Percentiles rank a stretch among this genome's conserved stretches.
Evolutionary conservation across 352 stramenopile species (phyloP).

Genomic region (Pythium pectinolyticum): DNA sequence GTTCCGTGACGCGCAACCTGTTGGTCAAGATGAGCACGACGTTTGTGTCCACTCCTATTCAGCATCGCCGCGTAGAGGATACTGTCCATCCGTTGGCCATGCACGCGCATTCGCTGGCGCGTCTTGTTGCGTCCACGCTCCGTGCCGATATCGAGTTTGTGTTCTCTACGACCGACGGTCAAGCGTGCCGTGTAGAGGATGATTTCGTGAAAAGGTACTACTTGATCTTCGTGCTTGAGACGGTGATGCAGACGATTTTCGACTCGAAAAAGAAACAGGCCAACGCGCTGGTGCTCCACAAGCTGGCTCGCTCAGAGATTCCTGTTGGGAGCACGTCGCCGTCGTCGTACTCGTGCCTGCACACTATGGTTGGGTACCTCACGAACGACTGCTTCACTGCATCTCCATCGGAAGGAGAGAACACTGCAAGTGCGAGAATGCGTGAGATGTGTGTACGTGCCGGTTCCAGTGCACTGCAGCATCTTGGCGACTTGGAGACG

Average conservation of each 20-base stretch:
- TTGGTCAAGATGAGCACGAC: constrained; percentile 66
- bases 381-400: constrained; percentile 7
- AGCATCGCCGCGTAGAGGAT: constrained; percentile 72
- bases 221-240: constrained; percentile 77
- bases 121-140: constrained; percentile 46
- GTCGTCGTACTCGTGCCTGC: constrained; percentile 11
- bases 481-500: constrained; percentile 66
- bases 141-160: constrained; percentile 56
- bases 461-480: constrained; percentile 54
- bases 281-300: constrained; percentile 68
- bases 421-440: constrained; percentile 45
- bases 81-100: constrained; percentile 48
- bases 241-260: constrained; percentile 69
- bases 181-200: constrained; percentile 21
- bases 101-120: constrained; percentile 54
- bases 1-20: constrained; percentile 64
- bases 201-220: constrained; percentile 76
- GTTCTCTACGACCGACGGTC: constrained; percentile 23
- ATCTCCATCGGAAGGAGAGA: not conserved
- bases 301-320: constrained; percentile 44
- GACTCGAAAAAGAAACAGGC: constrained; percentile 76
- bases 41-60: constrained; percentile 57
- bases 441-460: constrained; percentile 68
- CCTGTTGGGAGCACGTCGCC: not conserved
- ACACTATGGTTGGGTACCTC: constrained; percentile 19